phyloP scores from a whole-genome alignment of 257 asterid species.

The Mitragyna speciosa region DNA sequence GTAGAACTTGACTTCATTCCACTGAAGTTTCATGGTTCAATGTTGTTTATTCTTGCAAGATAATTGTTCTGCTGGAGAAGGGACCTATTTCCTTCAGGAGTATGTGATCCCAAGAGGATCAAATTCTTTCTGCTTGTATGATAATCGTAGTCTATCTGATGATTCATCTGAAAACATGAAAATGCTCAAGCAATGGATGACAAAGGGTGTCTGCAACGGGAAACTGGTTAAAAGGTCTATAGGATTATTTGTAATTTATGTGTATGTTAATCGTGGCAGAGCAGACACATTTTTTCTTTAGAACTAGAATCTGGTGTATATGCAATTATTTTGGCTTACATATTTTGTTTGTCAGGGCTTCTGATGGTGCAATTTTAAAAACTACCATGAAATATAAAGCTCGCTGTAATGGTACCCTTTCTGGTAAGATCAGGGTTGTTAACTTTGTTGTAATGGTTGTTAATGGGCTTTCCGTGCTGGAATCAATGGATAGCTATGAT shows the following conservation, averaged over 20 bases:
- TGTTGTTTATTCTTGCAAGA: slow-evolving; percentile 33
- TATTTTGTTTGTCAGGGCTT: slow-evolving; percentile 46
- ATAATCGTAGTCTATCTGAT: slow-evolving; percentile 62
- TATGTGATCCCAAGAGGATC: slow-evolving; percentile 64
- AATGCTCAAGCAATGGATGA: slow-evolving; percentile 58
- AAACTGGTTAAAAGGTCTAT: slow-evolving; percentile 58
- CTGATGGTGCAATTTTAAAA: slow-evolving; percentile 41
- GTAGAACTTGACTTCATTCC: not conserved
- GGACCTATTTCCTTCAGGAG: slow-evolving; percentile 66
- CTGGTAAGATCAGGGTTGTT: slow-evolving; percentile 33
- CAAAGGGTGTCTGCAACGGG: slow-evolving; percentile 64
- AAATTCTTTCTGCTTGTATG: slow-evolving; percentile 60
- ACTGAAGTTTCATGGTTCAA: not conserved
- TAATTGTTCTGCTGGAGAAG: slow-evolving; percentile 47
- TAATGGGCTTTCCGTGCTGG: slow-evolving; percentile 64
- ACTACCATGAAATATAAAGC: slow-evolving; percentile 43
- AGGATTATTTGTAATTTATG: not conserved
- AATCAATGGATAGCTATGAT: slow-evolving; percentile 44
- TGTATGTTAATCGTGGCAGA: not conserved
- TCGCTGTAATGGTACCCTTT: slow-evolving; percentile 23
- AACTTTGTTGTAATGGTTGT: slow-evolving; percentile 74
- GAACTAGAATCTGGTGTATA: not conserved
- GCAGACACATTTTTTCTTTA: not conserved
- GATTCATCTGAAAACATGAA: slow-evolving; percentile 46
- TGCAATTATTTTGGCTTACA: not conserved